These are phyloP conservation scores for Backusella westeae DNA, from an alignment of 192 early-diverging fungal species.

Conservation along the genomic window DNA sequence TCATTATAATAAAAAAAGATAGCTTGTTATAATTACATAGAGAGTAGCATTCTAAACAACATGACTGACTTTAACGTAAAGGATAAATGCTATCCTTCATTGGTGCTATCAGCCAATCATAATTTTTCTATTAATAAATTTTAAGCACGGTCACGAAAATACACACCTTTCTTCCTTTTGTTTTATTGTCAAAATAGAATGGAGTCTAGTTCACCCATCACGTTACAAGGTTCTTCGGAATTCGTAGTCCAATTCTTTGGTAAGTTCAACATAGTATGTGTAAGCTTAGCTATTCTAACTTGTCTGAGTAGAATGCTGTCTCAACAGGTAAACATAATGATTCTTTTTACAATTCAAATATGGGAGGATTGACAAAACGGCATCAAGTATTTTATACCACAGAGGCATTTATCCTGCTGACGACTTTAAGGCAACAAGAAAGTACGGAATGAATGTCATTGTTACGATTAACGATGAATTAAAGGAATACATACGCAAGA, in stretches of 20 bases:
- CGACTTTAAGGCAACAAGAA: conserved; percentile 84
- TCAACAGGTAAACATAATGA: not conserved
- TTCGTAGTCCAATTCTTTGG: conserved; percentile 91
- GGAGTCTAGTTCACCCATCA: conserved; percentile 47
- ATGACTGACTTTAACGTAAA: not conserved
- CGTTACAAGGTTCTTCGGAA: conserved; percentile 79
- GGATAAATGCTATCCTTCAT: not conserved
- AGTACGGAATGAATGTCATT: conserved; percentile 84
- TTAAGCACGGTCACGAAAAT: not conserved
- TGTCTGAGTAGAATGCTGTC: not conserved
- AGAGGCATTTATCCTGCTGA: conserved; percentile 92
- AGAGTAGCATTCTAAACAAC: not conserved
- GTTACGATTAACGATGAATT: conserved; percentile 75
- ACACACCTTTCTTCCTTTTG: not conserved
- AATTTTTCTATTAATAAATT: not conserved
- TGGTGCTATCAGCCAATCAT: not conserved
- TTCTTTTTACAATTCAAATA: not conserved
- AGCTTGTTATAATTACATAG: too few relatives aligned
- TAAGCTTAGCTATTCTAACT: not conserved
- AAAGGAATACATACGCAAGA: conserved; percentile 69
- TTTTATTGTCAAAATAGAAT: not conserved
- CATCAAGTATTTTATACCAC: conserved; percentile 80
- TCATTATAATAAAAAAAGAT: too few relatives aligned
- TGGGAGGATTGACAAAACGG: not conserved
- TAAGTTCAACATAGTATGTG: conserved; percentile 25